Evolutionary conservation across 2,329 filamentous ascomycete species (phyloP), one percentile per base, ranked within the genome.

Genomic region (Ceratocystis albifundus): DNA sequence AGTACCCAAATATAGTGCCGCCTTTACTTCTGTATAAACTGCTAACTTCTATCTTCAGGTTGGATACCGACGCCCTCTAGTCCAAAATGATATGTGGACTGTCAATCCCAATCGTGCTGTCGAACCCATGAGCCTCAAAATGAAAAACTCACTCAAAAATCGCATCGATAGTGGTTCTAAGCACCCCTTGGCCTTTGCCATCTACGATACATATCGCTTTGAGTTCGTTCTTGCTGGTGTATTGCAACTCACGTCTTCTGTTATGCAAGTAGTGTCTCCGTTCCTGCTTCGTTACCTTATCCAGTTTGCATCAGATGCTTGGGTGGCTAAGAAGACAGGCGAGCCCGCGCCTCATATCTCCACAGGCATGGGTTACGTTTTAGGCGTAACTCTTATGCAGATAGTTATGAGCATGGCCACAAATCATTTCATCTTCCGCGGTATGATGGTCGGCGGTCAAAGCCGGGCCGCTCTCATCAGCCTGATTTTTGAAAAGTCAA

Each of bases 401-500:
- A 80, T 92, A 22, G 73, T 87, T 10, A 90, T 96, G 75, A 93
- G 88, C 73, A 72, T 96, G 69, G 84, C 85, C 30, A 90, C 86
- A 1, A 95, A 92, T 72, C 93, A 97, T 72, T 96, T 96, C 76
- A 87, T 97, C 72, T 97, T 93, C 72, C 85, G 87, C 25, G 91
- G 93, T 25, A 95, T 96, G 88, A 86, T 95, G 77, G 84, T 95
- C 48, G 94, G 93, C 69, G 94, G 90, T 0, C 87, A 96, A 76
- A 78, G 84, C 6, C 83, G 93, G 73, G 90, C 87, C 0, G 88
- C 90, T 0, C 78, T 97, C 55, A 96, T 96, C 70, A 84, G 88
- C 25, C 77, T 91, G 67, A 90, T 97, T 67, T 97, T 96, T 72
- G 89, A 94, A 74, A 97, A 97, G 75, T 86, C 90, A 2, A 90